Evolutionary conservation across 2,329 filamentous ascomycete genomes (phyloP).

Genomic region (Niveomyces coronatus): DNA sequence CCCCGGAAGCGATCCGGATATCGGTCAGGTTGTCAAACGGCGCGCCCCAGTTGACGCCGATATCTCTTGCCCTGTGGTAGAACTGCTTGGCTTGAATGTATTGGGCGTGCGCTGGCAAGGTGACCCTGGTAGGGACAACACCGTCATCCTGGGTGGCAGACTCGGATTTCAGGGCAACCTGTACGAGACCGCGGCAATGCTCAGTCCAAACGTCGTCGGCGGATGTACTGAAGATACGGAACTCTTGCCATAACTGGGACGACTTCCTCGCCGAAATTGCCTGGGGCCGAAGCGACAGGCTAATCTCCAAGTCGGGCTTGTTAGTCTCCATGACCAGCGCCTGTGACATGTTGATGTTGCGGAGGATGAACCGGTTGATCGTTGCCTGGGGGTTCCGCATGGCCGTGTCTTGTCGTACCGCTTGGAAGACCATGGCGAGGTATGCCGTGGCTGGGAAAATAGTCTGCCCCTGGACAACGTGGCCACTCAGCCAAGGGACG

Average conservation of each 20-base stretch:
- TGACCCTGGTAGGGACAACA: conserved; percentile 6
- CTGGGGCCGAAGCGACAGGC: neutral
- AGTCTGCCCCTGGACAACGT: conserved; percentile 30
- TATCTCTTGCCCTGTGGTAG: conserved; percentile 9
- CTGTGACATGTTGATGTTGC: conserved; percentile 15
- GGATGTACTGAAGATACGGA: conserved; percentile 15
- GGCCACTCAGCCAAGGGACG: conserved; percentile 30
- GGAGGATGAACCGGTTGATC: conserved; percentile 13
- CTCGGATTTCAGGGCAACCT: conserved; percentile 6
- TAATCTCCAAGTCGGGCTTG: neutral
- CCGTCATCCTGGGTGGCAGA: conserved; percentile 8
- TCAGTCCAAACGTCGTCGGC: conserved; percentile 15
- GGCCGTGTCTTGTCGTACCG: conserved; percentile 14
- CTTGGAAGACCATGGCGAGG: conserved; percentile 23
- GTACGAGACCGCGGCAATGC: conserved; percentile 18
- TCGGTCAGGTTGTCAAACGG: conserved; percentile 12
- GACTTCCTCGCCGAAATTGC: conserved; percentile 10
- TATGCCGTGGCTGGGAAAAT: conserved; percentile 29
- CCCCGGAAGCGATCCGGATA: conserved; percentile 7
- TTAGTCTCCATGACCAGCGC: conserved; percentile 12
- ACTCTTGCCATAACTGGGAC: conserved; percentile 14
- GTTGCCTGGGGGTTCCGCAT: conserved; percentile 5
- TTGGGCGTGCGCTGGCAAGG: conserved; percentile 6
- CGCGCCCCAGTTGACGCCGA: conserved; percentile 12
- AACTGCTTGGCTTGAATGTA: conserved; percentile 9